A percentile compares a stretch with the other conserved stretches of the same genome.
phyloP scores from a whole-genome alignment of 2,329 filamentous ascomycete genomes.

The Ophiocordyceps sinensis region DNA sequence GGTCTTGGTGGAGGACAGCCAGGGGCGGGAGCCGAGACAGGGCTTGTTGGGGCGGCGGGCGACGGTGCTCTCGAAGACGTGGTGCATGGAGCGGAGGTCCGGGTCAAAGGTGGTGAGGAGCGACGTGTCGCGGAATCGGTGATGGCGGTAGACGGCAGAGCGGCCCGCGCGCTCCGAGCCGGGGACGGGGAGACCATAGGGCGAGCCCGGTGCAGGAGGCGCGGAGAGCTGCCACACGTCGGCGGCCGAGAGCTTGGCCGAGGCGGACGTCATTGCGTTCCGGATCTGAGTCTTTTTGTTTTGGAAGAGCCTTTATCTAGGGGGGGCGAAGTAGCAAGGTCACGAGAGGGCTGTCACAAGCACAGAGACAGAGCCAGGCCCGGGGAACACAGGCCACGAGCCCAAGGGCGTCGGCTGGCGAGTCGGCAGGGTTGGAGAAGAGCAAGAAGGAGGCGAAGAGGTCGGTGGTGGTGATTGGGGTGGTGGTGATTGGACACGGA shows the following conservation, averaged over 20 bases:
- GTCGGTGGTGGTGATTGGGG: no score
- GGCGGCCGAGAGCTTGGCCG: conserved; percentile 24
- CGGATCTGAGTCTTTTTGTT: no score
- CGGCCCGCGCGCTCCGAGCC: conserved; percentile 61
- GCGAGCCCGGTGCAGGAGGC: conserved; percentile 57
- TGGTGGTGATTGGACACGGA: no score
- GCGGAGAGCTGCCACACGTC: conserved; percentile 38
- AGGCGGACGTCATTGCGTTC: conserved; percentile 17
- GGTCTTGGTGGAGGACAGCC: conserved; percentile 57
- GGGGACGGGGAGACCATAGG: conserved; percentile 66
- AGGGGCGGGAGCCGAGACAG: conserved; percentile 70
- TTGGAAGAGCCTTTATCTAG: no score
- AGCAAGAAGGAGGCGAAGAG: no score
- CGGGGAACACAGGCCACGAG: no score
- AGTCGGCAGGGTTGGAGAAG: no score
- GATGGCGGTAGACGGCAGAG: conserved; percentile 69
- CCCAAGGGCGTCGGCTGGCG: no score
- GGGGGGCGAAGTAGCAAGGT: no score
- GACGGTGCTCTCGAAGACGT: conserved; percentile 60
- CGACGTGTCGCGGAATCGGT: conserved; percentile 55
- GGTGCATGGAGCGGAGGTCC: conserved; percentile 56
- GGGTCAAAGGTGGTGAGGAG: conserved; percentile 62
- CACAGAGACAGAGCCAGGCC: background rate
- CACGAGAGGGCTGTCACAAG: no score
- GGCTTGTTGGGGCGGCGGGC: conserved; percentile 48